Evolutionary conservation across 176 grass and related monocot genomes (phyloP).

Genomic region (Elymus sibiricus): DNA sequence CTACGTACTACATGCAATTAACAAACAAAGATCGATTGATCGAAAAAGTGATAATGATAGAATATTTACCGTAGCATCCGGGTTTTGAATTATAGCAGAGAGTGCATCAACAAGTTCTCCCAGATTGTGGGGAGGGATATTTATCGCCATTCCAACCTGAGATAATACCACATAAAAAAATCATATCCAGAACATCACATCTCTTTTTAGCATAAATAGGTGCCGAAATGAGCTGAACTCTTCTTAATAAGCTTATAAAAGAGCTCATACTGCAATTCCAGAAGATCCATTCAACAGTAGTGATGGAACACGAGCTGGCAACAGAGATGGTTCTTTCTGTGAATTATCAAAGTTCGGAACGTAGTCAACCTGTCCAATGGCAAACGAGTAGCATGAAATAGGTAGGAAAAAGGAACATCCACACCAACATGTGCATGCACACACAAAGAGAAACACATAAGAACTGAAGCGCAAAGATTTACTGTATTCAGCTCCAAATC

Average conservation of each 20-base stretch:
- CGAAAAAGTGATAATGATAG: background rate
- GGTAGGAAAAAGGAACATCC: slow-evolving; percentile 20
- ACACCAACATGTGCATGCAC: background rate
- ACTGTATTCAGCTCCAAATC: slow-evolving; percentile 92
- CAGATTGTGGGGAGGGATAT: slow-evolving; percentile 99
- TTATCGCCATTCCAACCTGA: slow-evolving; percentile 99
- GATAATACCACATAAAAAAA: slow-evolving; percentile 18
- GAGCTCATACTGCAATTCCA: slow-evolving; percentile 77
- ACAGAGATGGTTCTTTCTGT: slow-evolving; percentile 90
- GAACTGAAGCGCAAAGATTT: slow-evolving; percentile 19
- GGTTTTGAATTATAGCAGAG: slow-evolving; percentile 79
- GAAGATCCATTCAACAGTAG: slow-evolving; percentile 89
- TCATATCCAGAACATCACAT: background rate
- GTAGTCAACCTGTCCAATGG: slow-evolving; percentile 72
- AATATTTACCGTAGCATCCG: slow-evolving; percentile 82
- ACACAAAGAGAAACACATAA: background rate
- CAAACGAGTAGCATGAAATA: slow-evolving; percentile 24
- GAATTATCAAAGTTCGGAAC: slow-evolving; percentile 94
- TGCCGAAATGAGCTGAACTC: background rate
- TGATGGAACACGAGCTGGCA: slow-evolving; percentile 86
- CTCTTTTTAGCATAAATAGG: slow-evolving; percentile 8
- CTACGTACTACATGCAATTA: slow-evolving; percentile 24
- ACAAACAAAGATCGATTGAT: background rate
- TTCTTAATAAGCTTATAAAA: slow-evolving; percentile 30
- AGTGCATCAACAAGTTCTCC: slow-evolving; percentile 92